Conservation (phyloP, 2,329 filamentous ascomycete genomes). For the Pseudocercospora fijiensis region DNA sequence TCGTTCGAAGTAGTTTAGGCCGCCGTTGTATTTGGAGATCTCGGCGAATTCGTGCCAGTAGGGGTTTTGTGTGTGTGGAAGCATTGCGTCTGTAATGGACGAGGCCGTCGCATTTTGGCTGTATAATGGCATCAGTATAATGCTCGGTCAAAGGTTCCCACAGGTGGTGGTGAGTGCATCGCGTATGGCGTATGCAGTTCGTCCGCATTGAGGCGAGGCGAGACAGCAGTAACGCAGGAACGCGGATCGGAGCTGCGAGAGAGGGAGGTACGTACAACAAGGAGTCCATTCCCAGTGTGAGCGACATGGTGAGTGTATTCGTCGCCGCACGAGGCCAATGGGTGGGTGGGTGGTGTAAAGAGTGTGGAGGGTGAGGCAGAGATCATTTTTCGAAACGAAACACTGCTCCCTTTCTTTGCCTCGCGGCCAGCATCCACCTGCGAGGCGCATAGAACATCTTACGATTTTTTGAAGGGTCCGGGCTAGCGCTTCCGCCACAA, state of each 20-base stretch:
- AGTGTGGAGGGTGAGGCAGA: not conserved
- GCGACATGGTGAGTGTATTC: slow-evolving; percentile 22
- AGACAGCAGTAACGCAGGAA: slow-evolving; percentile 2
- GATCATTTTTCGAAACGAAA: not conserved
- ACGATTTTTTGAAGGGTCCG: slow-evolving; percentile 5
- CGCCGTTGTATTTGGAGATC: slow-evolving; percentile 71
- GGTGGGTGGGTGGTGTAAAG: not conserved
- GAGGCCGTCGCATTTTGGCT: slow-evolving; percentile 37
- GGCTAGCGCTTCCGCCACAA: not conserved
- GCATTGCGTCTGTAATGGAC: slow-evolving; percentile 39
- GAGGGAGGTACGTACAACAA: slow-evolving; percentile 23
- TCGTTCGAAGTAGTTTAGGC: slow-evolving; percentile 81
- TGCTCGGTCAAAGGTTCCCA: not conserved
- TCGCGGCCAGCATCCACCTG: not conserved
- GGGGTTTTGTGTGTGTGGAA: slow-evolving; percentile 50
- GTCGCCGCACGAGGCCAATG: not conserved
- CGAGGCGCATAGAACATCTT: not conserved
- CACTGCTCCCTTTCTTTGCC: not conserved
- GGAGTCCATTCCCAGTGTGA: slow-evolving; percentile 32
- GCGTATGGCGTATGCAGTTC: not conserved
- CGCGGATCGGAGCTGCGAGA: not conserved
- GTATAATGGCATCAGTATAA: slow-evolving; percentile 10
- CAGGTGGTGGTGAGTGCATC: not conserved
- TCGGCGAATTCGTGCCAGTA: slow-evolving; percentile 67
- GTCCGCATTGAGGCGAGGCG: not conserved